Percentiles rank a stretch among this genome's conserved stretches.
Evolutionary conservation across 805 yeast species (phyloP).

Genomic region (Suhomyces tanzawaensis): DNA sequence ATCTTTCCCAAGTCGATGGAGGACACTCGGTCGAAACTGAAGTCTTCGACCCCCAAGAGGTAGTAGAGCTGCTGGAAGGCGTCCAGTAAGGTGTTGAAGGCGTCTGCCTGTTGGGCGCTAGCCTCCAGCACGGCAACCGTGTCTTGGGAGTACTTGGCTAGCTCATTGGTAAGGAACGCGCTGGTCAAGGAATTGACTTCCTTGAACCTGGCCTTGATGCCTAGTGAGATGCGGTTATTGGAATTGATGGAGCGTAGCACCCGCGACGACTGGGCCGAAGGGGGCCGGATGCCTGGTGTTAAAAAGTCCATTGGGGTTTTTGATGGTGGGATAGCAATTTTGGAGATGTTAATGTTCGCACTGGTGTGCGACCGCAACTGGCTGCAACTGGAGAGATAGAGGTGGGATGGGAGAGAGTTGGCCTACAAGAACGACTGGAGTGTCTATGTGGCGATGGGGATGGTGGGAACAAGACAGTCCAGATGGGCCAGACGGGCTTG

Average conservation of each 20-base stretch:
- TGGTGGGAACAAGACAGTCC: too few relatives aligned
- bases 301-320: conserved; percentile 19
- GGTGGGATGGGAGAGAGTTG: too few relatives aligned
- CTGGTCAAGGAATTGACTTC: conserved; percentile 22
- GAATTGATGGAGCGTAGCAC: conserved; percentile 19
- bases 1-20: conserved; percentile 7
- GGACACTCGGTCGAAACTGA: conserved; percentile 8
- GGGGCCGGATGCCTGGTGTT: conserved; percentile 17
- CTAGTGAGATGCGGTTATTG: conserved; percentile 31
- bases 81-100: conserved; percentile 1
- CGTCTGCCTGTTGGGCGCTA: conserved; percentile 12
- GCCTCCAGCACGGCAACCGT: conserved; percentile 2
- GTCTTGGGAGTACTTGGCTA: conserved; percentile 5
- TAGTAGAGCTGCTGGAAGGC: conserved; percentile 23
- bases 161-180: conserved; percentile 19
- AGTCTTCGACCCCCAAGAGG: conserved; percentile 20
- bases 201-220: conserved; percentile 20
- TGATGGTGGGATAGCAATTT: background rate
- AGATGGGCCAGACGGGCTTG: too few relatives aligned
- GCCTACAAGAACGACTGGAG: too few relatives aligned
- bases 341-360: too few relatives aligned
- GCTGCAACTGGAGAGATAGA: too few relatives aligned
- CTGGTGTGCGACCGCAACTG: too few relatives aligned
- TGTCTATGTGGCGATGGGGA: too few relatives aligned
- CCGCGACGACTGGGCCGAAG: conserved; percentile 12